These are phyloP conservation scores for Umbellularia californica DNA, from an alignment of 164 flowering plant genomes.

Conservation along the genomic window DNA sequence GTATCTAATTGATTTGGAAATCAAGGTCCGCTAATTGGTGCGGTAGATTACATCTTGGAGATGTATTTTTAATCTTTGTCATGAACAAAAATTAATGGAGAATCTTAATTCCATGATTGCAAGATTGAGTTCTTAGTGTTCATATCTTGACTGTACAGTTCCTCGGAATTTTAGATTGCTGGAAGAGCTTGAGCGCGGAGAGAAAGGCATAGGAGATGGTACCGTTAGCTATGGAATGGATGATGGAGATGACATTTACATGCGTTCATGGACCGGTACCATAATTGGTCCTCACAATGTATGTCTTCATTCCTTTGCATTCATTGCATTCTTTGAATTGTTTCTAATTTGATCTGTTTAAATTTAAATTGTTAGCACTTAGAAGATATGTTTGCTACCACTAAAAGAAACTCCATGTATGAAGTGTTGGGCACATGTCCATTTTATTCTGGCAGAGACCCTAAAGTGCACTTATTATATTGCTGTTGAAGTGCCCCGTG, in stretches of 20 bases:
- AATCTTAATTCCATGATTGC: background rate
- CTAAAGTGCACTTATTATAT: background rate
- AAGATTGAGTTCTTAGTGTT: constrained; percentile 1
- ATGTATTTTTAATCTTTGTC: too few relatives aligned
- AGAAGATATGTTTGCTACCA: too few relatives aligned
- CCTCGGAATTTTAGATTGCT: constrained; percentile 86
- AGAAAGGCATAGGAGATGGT: constrained; percentile 90
- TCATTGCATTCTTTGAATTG: background rate
- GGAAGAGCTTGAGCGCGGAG: constrained; percentile 93
- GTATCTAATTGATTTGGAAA: too few relatives aligned
- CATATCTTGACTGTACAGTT: constrained; percentile 39
- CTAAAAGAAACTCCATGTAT: too few relatives aligned
- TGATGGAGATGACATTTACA: constrained; percentile 86
- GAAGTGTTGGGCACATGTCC: background rate
- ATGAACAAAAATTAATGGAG: too few relatives aligned
- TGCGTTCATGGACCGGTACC: constrained; percentile 93
- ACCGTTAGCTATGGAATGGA: constrained; percentile 94
- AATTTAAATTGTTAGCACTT: too few relatives aligned
- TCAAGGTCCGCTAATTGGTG: too few relatives aligned
- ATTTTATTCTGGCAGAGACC: too few relatives aligned
- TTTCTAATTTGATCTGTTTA: too few relatives aligned
- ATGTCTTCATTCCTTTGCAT: constrained; percentile 11
- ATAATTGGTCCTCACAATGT: constrained; percentile 90
- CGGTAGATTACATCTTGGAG: too few relatives aligned
- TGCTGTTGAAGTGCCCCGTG: background rate